Conservation (phyloP, 148 eudicot genomes). For the Gaultheria prostrata region DNA sequence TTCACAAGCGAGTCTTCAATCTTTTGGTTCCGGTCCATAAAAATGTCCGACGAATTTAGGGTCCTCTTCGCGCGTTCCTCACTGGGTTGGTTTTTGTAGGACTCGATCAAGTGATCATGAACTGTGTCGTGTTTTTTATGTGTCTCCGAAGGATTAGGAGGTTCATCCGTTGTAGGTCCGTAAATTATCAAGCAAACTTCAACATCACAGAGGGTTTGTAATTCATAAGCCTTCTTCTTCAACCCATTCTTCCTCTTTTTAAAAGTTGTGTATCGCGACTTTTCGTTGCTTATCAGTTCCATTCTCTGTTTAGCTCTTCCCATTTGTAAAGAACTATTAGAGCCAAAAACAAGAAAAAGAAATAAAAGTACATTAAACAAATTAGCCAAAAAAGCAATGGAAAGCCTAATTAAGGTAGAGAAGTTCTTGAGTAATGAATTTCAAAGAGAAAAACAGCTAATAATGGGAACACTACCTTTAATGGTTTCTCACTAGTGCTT, state of each 20-base stretch:
- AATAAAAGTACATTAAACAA: too few species aligned
- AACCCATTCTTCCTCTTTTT: slow-evolving; percentile 40
- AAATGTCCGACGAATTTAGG: slow-evolving; percentile 4
- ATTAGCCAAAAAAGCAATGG: background rate
- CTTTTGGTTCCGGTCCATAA: slow-evolving; percentile 12
- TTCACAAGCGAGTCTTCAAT: slow-evolving; percentile 8
- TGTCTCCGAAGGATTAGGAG: background rate
- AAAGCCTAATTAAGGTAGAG: background rate
- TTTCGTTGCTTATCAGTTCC: slow-evolving; percentile 37
- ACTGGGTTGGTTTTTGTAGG: background rate
- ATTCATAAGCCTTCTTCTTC: slow-evolving; percentile 34
- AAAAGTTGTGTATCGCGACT: slow-evolving; percentile 27
- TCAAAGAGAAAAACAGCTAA: background rate
- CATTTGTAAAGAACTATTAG: slow-evolving; percentile 18
- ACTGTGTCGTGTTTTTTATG: slow-evolving; percentile 18
- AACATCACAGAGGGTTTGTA: slow-evolving; percentile 41
- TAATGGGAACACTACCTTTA: background rate
- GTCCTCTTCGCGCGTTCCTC: slow-evolving; percentile 8
- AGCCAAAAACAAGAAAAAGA: too few species aligned
- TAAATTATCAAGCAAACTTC: slow-evolving; percentile 36
- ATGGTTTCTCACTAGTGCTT: background rate
- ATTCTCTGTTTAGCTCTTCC: slow-evolving; percentile 38
- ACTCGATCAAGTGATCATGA: slow-evolving; percentile 5
- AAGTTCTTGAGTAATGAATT: too few species aligned
- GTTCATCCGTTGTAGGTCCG: slow-evolving; percentile 19